Percentiles rank a stretch among this genome's conserved stretches.
These are phyloP conservation scores for Leptomonas seymouri DNA, from an alignment of 208 protist genomes.

Conservation along the genomic window DNA sequence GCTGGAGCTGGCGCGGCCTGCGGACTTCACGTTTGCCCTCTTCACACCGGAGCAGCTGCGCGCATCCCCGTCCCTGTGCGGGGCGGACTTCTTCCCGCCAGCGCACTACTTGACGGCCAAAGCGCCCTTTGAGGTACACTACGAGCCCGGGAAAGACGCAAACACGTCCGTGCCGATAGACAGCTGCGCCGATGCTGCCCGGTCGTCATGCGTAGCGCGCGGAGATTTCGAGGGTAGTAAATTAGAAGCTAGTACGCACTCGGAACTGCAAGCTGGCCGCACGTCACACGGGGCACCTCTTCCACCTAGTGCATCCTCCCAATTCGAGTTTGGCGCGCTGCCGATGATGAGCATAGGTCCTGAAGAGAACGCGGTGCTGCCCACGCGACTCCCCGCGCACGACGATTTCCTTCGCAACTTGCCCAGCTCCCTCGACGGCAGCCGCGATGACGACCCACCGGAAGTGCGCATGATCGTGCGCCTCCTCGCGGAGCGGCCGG, in stretches of 20 bases:
- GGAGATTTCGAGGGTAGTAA: too few relatives aligned
- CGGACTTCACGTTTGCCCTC: conserved; percentile 74
- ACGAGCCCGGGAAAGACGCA: conserved; percentile 41
- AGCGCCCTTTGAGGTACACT: conserved; percentile 52
- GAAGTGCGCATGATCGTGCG: conserved; percentile 50
- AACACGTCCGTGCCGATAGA: conserved; percentile 42
- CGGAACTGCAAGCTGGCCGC: too few relatives aligned
- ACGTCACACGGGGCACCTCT: too few relatives aligned
- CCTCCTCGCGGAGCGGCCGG: conserved; percentile 63
- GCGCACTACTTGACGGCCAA: conserved; percentile 53
- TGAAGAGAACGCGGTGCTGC: conserved; percentile 37
- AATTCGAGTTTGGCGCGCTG: conserved; percentile 33
- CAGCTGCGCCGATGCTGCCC: not conserved
- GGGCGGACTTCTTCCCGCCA: conserved; percentile 66
- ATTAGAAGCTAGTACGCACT: too few relatives aligned
- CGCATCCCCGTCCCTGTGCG: conserved; percentile 40
- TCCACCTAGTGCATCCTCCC: not conserved
- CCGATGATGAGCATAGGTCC: conserved; percentile 44
- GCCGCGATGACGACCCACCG: conserved; percentile 36
- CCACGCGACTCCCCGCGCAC: conserved; percentile 38
- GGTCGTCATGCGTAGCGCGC: not conserved
- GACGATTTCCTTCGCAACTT: conserved; percentile 28
- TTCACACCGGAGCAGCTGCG: conserved; percentile 41
- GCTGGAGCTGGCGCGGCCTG: conserved; percentile 63
- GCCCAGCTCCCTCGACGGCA: conserved; percentile 34